Percentiles rank a stretch among this genome's conserved stretches.
phyloP scores from a whole-genome alignment of 495 filamentous ascomycete species.

The Diplogelasinospora grovesii region DNA sequence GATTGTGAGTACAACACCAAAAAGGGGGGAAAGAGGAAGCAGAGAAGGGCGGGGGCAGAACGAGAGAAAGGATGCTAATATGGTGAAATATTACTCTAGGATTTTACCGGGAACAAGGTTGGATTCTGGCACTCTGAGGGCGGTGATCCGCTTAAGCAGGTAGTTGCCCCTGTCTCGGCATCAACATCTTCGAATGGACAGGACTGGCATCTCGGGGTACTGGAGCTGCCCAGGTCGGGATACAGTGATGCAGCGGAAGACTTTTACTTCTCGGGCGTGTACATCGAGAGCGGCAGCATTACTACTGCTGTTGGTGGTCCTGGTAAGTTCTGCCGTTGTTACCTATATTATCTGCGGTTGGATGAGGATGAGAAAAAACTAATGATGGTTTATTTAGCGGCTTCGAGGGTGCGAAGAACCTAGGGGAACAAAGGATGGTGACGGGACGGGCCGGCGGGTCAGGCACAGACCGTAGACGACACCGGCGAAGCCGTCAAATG shows the following conservation, averaged over 20 bases:
- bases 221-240: conserved; percentile 56
- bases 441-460: no score
- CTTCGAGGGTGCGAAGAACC: no score
- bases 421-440: no score
- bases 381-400: neutral
- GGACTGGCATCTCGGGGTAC: conserved; percentile 69
- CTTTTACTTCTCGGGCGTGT: conserved; percentile 68
- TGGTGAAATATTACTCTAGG: conserved; percentile 20
- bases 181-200: conserved; percentile 59
- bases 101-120: conserved; percentile 55
- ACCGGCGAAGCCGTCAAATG: no score
- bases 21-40: no score
- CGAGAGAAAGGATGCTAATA: no score
- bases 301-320: conserved; percentile 53
- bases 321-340: no score
- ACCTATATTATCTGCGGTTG: neutral
- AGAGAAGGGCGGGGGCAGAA: no score
- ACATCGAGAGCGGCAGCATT: conserved; percentile 56
- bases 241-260: conserved; percentile 51
- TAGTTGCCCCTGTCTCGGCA: conserved; percentile 49
- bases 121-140: conserved; percentile 64
- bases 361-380: neutral
- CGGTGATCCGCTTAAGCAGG: conserved; percentile 47
- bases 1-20: conserved; percentile 33
- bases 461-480: no score